Conservation (phyloP, 2,329 filamentous ascomycete genomes). For the Madurella fahalii region DNA sequence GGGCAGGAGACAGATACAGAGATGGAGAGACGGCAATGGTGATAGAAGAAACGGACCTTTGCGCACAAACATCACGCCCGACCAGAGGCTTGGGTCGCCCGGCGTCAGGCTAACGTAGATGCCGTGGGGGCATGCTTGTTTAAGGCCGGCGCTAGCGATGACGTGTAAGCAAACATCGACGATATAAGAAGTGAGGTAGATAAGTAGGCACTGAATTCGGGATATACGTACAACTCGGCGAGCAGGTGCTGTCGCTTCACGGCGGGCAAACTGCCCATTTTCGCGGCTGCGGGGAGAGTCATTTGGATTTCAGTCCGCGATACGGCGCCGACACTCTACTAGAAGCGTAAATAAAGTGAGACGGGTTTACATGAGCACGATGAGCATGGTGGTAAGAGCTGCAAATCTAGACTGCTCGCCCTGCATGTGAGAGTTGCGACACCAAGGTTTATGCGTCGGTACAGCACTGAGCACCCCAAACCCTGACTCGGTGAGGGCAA, state of each 20-base stretch:
- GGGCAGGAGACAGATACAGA: not conserved
- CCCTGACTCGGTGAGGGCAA: too few relatives aligned
- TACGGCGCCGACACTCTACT: too few relatives aligned
- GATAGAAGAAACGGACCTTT: slow-evolving; percentile 54
- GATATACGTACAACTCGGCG: slow-evolving; percentile 68
- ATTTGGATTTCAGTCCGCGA: slow-evolving; percentile 30
- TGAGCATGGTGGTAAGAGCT: too few relatives aligned
- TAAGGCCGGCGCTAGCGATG: slow-evolving; percentile 67
- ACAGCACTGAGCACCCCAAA: not conserved
- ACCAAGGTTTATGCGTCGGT: slow-evolving; percentile 12
- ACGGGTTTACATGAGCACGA: too few relatives aligned
- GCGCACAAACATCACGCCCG: slow-evolving; percentile 85
- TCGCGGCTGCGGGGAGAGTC: slow-evolving; percentile 31
- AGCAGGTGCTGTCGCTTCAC: slow-evolving; percentile 72
- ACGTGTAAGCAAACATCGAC: slow-evolving; percentile 20
- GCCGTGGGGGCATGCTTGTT: slow-evolving; percentile 77
- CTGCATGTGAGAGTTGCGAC: slow-evolving; percentile 2
- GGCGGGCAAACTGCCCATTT: slow-evolving; percentile 47
- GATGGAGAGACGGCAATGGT: not conserved
- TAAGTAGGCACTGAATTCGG: slow-evolving; percentile 29
- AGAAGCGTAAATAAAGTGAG: too few relatives aligned
- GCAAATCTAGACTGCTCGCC: too few relatives aligned
- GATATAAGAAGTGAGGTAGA: not conserved
- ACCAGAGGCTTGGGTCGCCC: slow-evolving; percentile 78
- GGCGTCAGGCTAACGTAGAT: slow-evolving; percentile 82